Base-by-base conservation (phyloP, 495 filamentous ascomycete species). In the Lasiosphaeria miniovina region DNA sequence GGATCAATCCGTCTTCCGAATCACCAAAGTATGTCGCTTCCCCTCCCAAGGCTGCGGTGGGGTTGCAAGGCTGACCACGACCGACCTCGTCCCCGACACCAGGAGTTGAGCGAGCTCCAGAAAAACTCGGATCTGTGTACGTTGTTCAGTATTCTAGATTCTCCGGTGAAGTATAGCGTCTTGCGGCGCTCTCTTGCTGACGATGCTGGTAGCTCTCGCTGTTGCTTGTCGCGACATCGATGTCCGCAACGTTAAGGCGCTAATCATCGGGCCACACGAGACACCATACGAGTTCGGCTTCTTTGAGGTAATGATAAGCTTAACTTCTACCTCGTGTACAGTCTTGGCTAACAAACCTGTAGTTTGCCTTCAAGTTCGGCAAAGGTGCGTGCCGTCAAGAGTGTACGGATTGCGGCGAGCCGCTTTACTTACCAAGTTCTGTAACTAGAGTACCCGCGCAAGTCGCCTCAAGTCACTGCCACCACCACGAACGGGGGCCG, bases 201-300 rank as follows among this genome's bases (percentile, higher is more conserved):
- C 62, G 36, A 45, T 12, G 52, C 67, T 32, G 38, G 34, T 55
- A 94, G 91, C 92, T 33, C 82, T 97, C 61, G 90, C 91, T 15
- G 90, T 97, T 57, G 86, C 86, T 41, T 96, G 88, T 67, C 80
- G 87, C 38, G 94, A 98, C 69, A 83, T 83, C 58, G 91, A 98
- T 73, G 87, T 97, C 52, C 88, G 92, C 36, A 88, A 93, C 61
- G 88, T 98, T 46, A 87, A 84, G 64, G 95, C 93, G 38, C 73
- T 98, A 52, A 90, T 98, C 60, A 84, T 98, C 55, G 94, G 94
- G 0, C 93, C 95, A 7, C 92, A 94, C 52, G 93, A 93, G 55
- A 96, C 94, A 0, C 93, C 94, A 0, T 98, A 98, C 71, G 91
- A 97, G 65, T 95, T 96, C 68, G 94, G 93, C 4, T 97, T 96